Evolutionary conservation across 208 protist species (phyloP).

Genomic region (Leishmania major): DNA sequence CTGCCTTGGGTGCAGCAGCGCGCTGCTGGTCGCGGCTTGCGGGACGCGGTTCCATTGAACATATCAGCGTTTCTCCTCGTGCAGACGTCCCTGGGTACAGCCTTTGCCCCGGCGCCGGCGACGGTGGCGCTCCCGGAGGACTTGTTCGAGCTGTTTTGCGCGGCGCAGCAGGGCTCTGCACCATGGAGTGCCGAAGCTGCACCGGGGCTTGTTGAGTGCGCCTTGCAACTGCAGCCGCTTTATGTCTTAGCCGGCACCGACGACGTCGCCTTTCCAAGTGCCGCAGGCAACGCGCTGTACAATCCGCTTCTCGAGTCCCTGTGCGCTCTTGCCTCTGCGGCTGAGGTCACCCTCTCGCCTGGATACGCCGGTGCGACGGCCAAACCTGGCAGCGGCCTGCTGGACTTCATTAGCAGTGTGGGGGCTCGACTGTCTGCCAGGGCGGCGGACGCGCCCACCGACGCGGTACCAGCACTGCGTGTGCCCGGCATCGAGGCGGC

Average conservation of each 20-base stretch:
- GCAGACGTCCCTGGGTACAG: slow-evolving; percentile 27
- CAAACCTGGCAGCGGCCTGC: slow-evolving; percentile 12
- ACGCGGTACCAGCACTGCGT: slow-evolving; percentile 8
- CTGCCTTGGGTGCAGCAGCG: slow-evolving; percentile 21
- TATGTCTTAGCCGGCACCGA: neutral
- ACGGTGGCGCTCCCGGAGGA: slow-evolving; percentile 7
- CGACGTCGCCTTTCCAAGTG: neutral
- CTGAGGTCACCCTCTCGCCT: slow-evolving; percentile 30
- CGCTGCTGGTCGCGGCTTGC: neutral
- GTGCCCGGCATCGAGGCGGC: slow-evolving; percentile 36
- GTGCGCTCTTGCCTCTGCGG: slow-evolving; percentile 30
- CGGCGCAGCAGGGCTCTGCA: neutral
- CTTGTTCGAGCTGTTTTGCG: slow-evolving; percentile 13
- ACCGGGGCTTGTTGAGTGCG: slow-evolving; percentile 12
- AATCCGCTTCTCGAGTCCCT: slow-evolving; percentile 23
- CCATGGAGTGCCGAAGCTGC: slow-evolving; percentile 18
- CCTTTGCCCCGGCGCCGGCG: neutral
- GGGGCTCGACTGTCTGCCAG: slow-evolving; percentile 17
- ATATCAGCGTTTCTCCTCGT: slow-evolving; percentile 13
- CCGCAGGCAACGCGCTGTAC: neutral
- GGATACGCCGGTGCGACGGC: neutral
- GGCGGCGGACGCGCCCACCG: neutral
- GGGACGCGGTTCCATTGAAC: neutral
- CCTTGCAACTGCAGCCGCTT: slow-evolving; percentile 27
- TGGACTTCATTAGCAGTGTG: slow-evolving; percentile 46